Conservation (phyloP, 2,329 filamentous ascomycete genomes). For the Coniochaeta sp. region DNA sequence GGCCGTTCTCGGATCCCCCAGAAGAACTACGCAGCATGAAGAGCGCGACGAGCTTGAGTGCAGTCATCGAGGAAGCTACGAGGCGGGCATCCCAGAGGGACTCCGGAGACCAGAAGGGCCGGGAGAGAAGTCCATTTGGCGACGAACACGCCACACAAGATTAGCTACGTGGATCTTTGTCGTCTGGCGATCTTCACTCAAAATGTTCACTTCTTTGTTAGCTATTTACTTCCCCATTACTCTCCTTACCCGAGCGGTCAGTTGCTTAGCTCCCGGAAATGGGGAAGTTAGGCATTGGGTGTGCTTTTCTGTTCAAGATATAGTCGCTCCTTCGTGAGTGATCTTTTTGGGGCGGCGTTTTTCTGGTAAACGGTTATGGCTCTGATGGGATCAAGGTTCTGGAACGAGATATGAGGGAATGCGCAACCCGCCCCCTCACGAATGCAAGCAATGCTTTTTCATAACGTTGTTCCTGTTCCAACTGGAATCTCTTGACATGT, state of each 20-base stretch:
- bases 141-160: slow-evolving; percentile 51
- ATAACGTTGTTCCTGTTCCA: too few species aligned
- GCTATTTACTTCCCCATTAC: background rate
- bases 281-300: background rate
- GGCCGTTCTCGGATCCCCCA: slow-evolving; percentile 53
- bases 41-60: slow-evolving; percentile 41
- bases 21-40: slow-evolving; percentile 18
- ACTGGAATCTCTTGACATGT: background rate
- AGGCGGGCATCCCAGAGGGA: slow-evolving; percentile 29
- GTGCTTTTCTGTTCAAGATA: background rate
- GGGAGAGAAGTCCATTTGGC: slow-evolving; percentile 43
- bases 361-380: slow-evolving; percentile 1
- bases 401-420: slow-evolving; percentile 1
- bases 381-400: background rate
- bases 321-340: background rate
- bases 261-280: background rate
- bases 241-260: background rate
- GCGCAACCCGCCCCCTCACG: background rate
- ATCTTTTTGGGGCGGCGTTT: background rate
- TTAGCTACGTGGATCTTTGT: slow-evolving; percentile 10
- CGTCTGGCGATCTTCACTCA: slow-evolving; percentile 9
- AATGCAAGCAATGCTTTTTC: background rate
- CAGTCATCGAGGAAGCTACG: slow-evolving; percentile 47
- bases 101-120: slow-evolving; percentile 19
- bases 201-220: slow-evolving; percentile 3